Evolutionary conservation across 305 asterid species (phyloP), one percentile per base, ranked within the genome.

Genomic region (Lippia alba): DNA sequence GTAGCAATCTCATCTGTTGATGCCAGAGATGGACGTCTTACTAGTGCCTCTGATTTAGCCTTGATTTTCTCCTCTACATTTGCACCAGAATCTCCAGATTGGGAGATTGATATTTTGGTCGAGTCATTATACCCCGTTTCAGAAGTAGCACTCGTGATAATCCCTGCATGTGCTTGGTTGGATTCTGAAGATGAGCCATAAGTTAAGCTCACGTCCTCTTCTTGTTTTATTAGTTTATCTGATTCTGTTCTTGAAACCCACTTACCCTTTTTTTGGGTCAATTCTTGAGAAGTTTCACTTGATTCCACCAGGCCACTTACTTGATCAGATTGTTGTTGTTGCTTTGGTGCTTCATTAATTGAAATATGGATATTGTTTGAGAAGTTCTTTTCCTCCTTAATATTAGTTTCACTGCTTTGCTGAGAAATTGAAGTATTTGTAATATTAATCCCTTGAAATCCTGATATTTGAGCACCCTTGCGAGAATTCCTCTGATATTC

Each of bases 361-460:
- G 83, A 62, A 74, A 69, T 75, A 49, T 16, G 10, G 57, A 30
- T 18, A 72, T 54, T 71, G 54, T 70, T 76, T 11, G 87, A 74
- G 84, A 68, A 59, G 49, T 79, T 85, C 41, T 36, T 36, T 56
- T 79, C 89, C 76, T 41, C 71, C 75, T 70, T 80, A 49, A 61
- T 74, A 70, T 45, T 74, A 74, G 83, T 66, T 64, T 79, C 89
- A 56, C 82, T 72, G 79, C 48, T 74, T 73, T 83, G 79, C 64
- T 68, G 70, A 71, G 84, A 76, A 79, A 69, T 74, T 36, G 92
- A 83, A 12, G 78, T 51, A 73, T 75, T 78, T 76, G 66, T 76
- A 65, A 79, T 63, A 76, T 84, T 89, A 72, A 74, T 49, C 67
- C 85, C 88, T 75, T 80, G 90, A 69, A 71, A 50, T 63, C 83